phyloP scores from a whole-genome alignment of 805 yeast species.

The Candida arabinofermentans region DNA sequence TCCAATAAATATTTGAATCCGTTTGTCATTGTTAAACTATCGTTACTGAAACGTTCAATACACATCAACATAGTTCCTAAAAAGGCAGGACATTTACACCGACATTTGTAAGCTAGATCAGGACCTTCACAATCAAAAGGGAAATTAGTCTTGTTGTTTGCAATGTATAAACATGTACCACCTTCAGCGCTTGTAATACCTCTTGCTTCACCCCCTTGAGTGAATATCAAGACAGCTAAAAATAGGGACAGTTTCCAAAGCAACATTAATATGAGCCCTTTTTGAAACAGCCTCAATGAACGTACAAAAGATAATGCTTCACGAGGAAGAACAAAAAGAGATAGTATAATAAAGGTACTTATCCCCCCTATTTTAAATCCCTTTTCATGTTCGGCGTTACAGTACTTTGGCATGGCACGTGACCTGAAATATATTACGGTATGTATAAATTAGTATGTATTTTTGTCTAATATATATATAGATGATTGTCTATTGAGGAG shows the following conservation, averaged over 20 bases:
- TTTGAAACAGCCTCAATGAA: no score
- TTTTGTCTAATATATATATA: neutral
- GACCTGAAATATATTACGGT: no score
- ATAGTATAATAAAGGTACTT: no score
- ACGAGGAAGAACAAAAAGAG: neutral
- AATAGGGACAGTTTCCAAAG: no score
- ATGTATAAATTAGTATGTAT: neutral
- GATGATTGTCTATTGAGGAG: conserved; percentile 11
- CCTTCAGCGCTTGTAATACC: conserved; percentile 34
- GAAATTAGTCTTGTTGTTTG: conserved; percentile 30
- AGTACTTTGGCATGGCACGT: no score
- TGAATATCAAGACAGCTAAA: neutral
- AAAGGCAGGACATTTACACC: conserved; percentile 32
- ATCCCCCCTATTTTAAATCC: no score
- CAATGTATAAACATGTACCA: conserved; percentile 34
- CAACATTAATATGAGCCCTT: no score
- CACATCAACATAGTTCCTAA: conserved; percentile 35
- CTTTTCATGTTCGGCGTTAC: no score
- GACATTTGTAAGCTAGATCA: conserved; percentile 33
- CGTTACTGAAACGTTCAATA: conserved; percentile 28
- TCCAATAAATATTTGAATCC: conserved; percentile 33
- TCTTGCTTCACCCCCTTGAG: conserved; percentile 11
- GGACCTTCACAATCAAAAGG: conserved; percentile 32
- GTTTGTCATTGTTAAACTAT: conserved; percentile 25
- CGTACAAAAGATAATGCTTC: no score